Evolutionary conservation across 495 filamentous ascomycete species (phyloP).

Genomic region (Penicillium canariense): DNA sequence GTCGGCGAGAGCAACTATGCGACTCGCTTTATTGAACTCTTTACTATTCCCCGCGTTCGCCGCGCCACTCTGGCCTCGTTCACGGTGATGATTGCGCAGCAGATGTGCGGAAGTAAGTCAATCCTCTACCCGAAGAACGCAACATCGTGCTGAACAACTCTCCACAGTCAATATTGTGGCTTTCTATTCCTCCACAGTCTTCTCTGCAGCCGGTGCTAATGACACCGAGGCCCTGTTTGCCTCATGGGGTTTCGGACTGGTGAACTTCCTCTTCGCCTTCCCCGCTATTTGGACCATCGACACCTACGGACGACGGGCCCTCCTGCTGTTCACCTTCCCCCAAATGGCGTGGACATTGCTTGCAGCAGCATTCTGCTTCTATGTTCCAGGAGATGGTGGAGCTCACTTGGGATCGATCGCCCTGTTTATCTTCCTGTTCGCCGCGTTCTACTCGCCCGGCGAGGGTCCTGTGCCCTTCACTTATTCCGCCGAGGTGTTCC

Average conservation of each 20-base stretch:
- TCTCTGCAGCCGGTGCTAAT: conserved; percentile 58
- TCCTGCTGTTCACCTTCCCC: conserved; percentile 84
- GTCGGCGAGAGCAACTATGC: conserved; percentile 50
- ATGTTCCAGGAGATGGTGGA: conserved; percentile 49
- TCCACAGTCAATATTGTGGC: conserved; percentile 59
- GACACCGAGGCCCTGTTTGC: conserved; percentile 63
- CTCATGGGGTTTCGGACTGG: conserved; percentile 75
- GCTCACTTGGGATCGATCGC: conserved; percentile 61
- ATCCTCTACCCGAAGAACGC: background rate
- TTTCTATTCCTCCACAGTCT: conserved; percentile 79
- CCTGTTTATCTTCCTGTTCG: conserved; percentile 66
- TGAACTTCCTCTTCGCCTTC: conserved; percentile 82
- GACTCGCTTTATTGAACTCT: conserved; percentile 60
- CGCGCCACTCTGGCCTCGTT: conserved; percentile 64
- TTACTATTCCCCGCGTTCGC: conserved; percentile 66
- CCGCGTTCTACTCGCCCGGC: conserved; percentile 66
- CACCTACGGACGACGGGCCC: conserved; percentile 72
- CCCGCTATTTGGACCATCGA: conserved; percentile 85
- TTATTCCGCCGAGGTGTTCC: conserved; percentile 79
- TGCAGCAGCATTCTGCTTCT: conserved; percentile 68
- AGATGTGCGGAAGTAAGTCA: conserved; percentile 74
- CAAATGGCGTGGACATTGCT: conserved; percentile 81
- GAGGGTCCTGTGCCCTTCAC: conserved; percentile 72
- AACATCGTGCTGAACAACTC: background rate
- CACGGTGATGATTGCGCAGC: conserved; percentile 73